Evolutionary conservation across 495 filamentous ascomycete genomes (phyloP).

Genomic region (Penicillium silybi): DNA sequence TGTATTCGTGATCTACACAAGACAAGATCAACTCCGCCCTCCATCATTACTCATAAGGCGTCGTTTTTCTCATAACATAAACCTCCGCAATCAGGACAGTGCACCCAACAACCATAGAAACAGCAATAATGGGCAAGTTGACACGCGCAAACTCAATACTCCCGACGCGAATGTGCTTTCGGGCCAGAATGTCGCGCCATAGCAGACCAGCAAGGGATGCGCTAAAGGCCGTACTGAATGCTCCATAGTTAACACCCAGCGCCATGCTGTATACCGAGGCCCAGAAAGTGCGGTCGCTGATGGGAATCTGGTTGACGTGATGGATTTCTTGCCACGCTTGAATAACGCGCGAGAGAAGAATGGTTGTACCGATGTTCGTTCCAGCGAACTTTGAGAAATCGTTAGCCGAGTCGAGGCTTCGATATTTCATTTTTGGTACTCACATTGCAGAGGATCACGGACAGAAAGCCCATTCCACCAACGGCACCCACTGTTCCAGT

Average conservation of each 20-base stretch:
- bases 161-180: conserved; percentile 58
- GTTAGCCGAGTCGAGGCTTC: neutral
- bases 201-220: conserved; percentile 62
- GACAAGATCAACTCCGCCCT: too few relatives aligned
- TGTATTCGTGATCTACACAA: too few relatives aligned
- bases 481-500: conserved; percentile 61
- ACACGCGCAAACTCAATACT: conserved; percentile 57
- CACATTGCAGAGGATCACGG: conserved; percentile 65
- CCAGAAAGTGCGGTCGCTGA: conserved; percentile 59
- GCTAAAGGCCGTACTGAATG: conserved; percentile 63
- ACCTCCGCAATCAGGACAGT: conserved; percentile 56
- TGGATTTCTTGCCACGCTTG: conserved; percentile 60
- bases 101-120: conserved; percentile 60
- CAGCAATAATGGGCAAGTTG: conserved; percentile 64
- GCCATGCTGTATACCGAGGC: conserved; percentile 66
- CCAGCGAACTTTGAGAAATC: conserved; percentile 53
- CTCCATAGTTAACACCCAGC: conserved; percentile 64
- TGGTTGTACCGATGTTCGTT: conserved; percentile 67
- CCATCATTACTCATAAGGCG: conserved; percentile 16
- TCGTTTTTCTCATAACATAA: conserved; percentile 43
- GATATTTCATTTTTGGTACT: conserved; percentile 26
- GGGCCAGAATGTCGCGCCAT: conserved; percentile 60
- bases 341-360: conserved; percentile 61
- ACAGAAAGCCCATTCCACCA: conserved; percentile 65
- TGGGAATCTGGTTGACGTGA: conserved; percentile 30